Evolutionary conservation across 441 rosid genomes (phyloP).

Genomic region (Gossypium davidsonii): DNA sequence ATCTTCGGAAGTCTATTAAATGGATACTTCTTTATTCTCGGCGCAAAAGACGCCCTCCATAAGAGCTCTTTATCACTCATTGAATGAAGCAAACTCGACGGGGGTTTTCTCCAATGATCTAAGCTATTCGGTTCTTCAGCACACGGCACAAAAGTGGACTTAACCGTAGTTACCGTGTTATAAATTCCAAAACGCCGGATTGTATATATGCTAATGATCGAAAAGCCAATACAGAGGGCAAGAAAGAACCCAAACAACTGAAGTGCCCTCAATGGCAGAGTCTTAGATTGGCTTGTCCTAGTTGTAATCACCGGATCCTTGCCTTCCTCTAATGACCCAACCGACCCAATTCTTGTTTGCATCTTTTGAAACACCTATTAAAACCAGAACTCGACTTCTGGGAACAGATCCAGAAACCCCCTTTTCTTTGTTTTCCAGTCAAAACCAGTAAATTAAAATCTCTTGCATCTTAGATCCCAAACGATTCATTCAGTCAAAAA

Average conservation of each 20-base stretch:
- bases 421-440: neutral
- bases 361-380: slow-evolving; percentile 19
- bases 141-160: slow-evolving; percentile 48
- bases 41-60: slow-evolving; percentile 82
- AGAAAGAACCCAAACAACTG: slow-evolving; percentile 51
- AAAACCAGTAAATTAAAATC: slow-evolving; percentile 3
- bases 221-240: slow-evolving; percentile 45
- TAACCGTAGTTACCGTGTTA: slow-evolving; percentile 37
- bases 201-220: slow-evolving; percentile 58
- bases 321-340: slow-evolving; percentile 56
- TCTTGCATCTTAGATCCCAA: neutral
- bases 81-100: slow-evolving; percentile 47
- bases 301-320: slow-evolving; percentile 38
- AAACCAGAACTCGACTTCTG: slow-evolving; percentile 18
- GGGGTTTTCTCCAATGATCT: slow-evolving; percentile 59
- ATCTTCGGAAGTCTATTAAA: slow-evolving; percentile 70
- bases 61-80: slow-evolving; percentile 71
- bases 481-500: neutral
- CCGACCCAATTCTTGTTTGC: slow-evolving; percentile 44
- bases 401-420: slow-evolving; percentile 22
- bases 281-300: slow-evolving; percentile 42
- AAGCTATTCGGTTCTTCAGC: slow-evolving; percentile 33
- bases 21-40: slow-evolving; percentile 53
- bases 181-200: slow-evolving; percentile 54
- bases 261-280: slow-evolving; percentile 46